Base-by-base conservation (phyloP, 1,284 basidiomycete genomes). In the Blastosporella zonata region DNA sequence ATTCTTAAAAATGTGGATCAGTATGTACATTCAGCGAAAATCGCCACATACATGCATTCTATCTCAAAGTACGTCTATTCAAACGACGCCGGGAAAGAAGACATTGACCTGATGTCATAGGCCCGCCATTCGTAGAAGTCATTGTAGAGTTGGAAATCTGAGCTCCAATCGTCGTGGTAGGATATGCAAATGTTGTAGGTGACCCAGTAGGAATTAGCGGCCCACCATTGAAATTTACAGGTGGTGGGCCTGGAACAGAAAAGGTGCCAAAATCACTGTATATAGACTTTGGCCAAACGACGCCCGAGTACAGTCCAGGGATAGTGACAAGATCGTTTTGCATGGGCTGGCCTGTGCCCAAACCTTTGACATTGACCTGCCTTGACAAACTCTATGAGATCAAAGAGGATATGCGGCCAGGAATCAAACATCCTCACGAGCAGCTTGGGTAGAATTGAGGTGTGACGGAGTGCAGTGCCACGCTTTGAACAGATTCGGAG, bases 361-460 rank as follows among this genome's bases (percentile, higher is more conserved):
- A 56, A 21, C 70, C 69, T 49, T 57, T 66, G 21, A 70, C 63
- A 21, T 63, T 62, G 48, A 71, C 49, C 60, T 71, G 67, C 6
- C 67, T 70, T 35, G 36, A 23, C 8, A 12, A 40, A 23, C 4
- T 22, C 8, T 37, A 13, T 37, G 20, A 37, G 7, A 37, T 15
- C 37, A 6, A 8, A 25, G 37, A 37, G 46, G 44, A 42, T 31
- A 42, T 21, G 31, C 54, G 18, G 8, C 3, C 29, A 3, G 22
- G 18, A 29, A 21, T 21, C 33, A 22, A 44, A 39, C 43, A 51
- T 52, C 65, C 67, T 62, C 54, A 71, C 70, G 62, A 59, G 64
- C 67, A 72, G 43, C 67, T 69, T 15, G 69, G 69, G 49, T 71
- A 70, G 53, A 65, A 67, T 50, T 70, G 68, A 2, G 69, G 64